Percentiles rank a stretch among this genome's conserved stretches.
phyloP scores from a whole-genome alignment of 345 rosid species.

The Camelina hispida region DNA sequence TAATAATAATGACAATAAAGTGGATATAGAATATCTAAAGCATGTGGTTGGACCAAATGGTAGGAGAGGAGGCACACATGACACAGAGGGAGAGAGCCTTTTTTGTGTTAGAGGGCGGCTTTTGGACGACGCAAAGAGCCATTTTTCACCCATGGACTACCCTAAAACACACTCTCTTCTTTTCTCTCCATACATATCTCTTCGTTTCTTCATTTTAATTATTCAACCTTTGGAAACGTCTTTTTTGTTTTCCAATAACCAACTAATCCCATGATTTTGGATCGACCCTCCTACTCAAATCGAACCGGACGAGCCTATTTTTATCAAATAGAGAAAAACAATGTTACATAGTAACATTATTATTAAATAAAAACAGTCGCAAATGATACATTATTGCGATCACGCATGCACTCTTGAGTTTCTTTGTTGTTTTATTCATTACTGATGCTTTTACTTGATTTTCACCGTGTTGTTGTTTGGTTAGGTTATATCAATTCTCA shows the following conservation, averaged over 20 bases:
- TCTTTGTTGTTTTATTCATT: neutral
- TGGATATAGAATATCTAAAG: constrained; percentile 32
- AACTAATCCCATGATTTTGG: neutral
- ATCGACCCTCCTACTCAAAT: constrained; percentile 11
- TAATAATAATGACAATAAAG: neutral
- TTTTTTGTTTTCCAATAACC: neutral
- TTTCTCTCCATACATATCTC: neutral
- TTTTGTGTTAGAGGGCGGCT: constrained; percentile 54
- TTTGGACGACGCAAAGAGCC: constrained; percentile 61
- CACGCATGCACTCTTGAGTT: neutral
- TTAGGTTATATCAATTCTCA: neutral
- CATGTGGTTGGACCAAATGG: constrained; percentile 47
- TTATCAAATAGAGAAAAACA: neutral
- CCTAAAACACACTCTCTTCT: constrained; percentile 29
- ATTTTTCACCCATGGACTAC: constrained; percentile 32
- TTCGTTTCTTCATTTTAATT: neutral
- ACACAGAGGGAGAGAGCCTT: neutral
- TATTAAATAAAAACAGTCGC: neutral
- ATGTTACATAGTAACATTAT: neutral
- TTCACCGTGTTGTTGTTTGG: neutral
- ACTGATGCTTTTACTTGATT: neutral
- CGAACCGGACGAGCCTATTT: neutral
- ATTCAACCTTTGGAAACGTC: neutral
- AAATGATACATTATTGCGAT: neutral
- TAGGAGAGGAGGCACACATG: constrained; percentile 37